These are phyloP conservation scores for Diplodia intermedia DNA, from an alignment of 2,329 filamentous ascomycete species.

Conservation along the genomic window DNA sequence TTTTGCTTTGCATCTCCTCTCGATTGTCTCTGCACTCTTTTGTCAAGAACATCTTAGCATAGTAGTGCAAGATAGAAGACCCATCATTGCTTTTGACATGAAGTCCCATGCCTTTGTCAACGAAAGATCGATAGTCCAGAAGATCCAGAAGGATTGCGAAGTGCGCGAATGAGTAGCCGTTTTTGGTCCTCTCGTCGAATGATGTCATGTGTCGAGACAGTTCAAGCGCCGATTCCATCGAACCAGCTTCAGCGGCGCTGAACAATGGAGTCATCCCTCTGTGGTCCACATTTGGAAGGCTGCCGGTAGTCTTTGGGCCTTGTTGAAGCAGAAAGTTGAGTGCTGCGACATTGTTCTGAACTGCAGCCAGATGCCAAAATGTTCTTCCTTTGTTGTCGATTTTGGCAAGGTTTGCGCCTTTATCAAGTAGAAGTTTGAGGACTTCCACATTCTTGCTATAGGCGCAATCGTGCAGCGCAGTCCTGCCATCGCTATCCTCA, in stretches of 20 bases:
- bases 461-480: neutral
- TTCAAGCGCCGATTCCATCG: neutral
- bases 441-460: neutral
- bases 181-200: neutral
- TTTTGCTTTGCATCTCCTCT: fast-evolving
- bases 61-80: neutral
- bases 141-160: neutral
- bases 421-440: neutral
- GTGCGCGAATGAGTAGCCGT: neutral
- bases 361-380: neutral
- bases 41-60: fast-evolving
- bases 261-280: neutral
- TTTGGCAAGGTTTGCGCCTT: neutral
- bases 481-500: neutral
- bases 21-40: no score
- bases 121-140: neutral
- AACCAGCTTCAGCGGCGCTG: neutral
- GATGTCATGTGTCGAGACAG: neutral
- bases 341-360: neutral
- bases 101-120: neutral
- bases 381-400: neutral
- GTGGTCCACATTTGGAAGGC: neutral
- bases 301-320: fast-evolving
- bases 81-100: neutral
- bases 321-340: fast-evolving